Conservation (phyloP, 768 basidiomycete species). For the Suillus variegatus region DNA sequence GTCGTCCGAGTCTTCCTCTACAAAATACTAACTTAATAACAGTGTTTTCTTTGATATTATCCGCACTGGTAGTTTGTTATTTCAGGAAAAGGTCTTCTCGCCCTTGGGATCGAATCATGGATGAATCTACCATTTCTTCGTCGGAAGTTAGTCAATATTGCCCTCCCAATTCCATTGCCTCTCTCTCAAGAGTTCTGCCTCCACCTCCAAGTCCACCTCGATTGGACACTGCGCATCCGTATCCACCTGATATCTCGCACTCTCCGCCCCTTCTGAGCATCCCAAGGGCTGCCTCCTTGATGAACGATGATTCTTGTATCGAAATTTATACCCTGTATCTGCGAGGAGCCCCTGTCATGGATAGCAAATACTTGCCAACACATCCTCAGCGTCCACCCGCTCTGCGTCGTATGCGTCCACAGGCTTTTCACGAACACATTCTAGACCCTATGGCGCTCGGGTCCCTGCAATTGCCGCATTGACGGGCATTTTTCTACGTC, state of each 20-base stretch:
- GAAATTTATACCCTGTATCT: conserved; percentile 3
- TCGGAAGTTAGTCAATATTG: conserved; percentile 11
- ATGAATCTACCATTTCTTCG: background rate
- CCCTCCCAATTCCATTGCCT: background rate
- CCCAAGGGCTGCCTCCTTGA: conserved; percentile 2
- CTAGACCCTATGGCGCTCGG: background rate
- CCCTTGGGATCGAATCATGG: background rate
- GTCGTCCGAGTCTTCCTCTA: background rate
- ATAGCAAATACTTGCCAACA: conserved; percentile 11
- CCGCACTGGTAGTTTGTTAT: conserved; percentile 7
- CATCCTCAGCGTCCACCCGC: conserved; percentile 5
- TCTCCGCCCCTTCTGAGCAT: conserved; percentile 2
- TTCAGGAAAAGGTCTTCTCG: conserved; percentile 10
- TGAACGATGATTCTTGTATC: conserved; percentile 5
- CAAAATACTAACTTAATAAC: background rate
- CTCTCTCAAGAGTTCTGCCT: background rate
- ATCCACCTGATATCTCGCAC: background rate
- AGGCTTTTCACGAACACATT: background rate
- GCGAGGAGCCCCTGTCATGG: conserved; percentile 8
- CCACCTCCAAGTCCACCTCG: background rate
- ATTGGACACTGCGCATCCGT: background rate
- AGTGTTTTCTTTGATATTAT: conserved; percentile 11
- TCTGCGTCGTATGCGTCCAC: conserved; percentile 2
- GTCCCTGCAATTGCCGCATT: background rate
- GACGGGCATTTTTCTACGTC: conserved; percentile 71